Evolutionary conservation across 129 eudicot species (phyloP), one percentile per base, ranked within the genome.

Genomic region (Logfia minima): DNA sequence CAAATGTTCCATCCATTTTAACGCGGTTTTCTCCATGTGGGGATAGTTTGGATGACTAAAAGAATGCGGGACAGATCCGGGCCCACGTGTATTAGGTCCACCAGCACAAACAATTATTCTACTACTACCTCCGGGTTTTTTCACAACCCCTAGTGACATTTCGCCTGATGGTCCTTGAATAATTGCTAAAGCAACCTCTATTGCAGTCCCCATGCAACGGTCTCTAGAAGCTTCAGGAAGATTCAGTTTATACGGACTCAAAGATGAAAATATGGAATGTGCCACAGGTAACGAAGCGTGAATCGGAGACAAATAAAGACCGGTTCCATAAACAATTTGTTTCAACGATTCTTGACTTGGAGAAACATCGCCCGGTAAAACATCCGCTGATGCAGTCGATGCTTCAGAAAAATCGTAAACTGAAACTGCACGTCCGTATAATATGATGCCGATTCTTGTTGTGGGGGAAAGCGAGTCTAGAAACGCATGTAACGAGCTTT

Each of bases 151-250:
- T 53, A 87, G 90, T 18, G 98, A 86, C 70, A 94, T 76, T 83
- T 94, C 97, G 6, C 90, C 93, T 5, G 98, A 91, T 37, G 98
- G 97, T 8, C 98, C 98, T 84, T 87, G 96, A 68, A 89, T 86
- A 6, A 94, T 85, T 8, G 96, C 96, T 64, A 91, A 72, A 24
- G 98, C 98, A 53, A 91, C 93, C 80, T 94, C 93, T 1, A 91
- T 88, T 14, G 98, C 98, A 1, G 92, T 78, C 64, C 99, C 96
- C 85, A 94, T 80, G 72, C 96, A 89, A 68, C 99, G 92, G 68
- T 91, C 99, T 84, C 97, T 82, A 32, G 96, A 89, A 79, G 85
- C 85, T 85, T 94, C 99, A 9, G 97, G 88, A 65, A 85, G 28
- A 70, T 86, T 83, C 73, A 71, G 29, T 72, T 83, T 91, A 73